Evolutionary conservation across 257 asterid species (phyloP).

Genomic region (Jaltomata sinuosa): DNA sequence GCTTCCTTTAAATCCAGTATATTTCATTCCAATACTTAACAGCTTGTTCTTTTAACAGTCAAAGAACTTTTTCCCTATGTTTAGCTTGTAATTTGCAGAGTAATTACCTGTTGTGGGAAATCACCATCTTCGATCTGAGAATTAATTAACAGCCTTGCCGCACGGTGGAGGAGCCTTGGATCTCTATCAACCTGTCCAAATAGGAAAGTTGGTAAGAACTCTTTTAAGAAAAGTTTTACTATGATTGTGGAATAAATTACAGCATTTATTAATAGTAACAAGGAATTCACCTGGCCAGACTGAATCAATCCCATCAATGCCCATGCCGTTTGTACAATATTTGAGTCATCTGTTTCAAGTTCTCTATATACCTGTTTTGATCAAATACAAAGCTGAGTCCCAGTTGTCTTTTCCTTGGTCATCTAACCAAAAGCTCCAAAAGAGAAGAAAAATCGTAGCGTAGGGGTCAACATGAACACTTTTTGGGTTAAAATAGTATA

Average conservation of each 20-base stretch:
- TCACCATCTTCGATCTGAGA: slow-evolving; percentile 72
- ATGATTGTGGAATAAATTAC: background rate
- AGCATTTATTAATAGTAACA: background rate
- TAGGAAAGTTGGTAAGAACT: background rate
- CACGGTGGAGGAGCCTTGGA: slow-evolving; percentile 56
- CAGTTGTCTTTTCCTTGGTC: too few relatives aligned
- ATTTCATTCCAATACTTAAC: background rate
- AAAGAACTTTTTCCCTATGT: too few relatives aligned
- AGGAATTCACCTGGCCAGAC: slow-evolving; percentile 49
- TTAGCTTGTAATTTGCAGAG: background rate
- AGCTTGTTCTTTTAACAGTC: background rate
- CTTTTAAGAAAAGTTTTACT: background rate
- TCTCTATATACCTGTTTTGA: slow-evolving; percentile 47
- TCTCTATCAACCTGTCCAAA: slow-evolving; percentile 33
- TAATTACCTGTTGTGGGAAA: slow-evolving; percentile 67
- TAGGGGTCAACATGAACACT: too few relatives aligned
- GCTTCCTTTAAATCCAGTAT: background rate
- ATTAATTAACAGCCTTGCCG: slow-evolving; percentile 61
- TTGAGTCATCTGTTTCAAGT: slow-evolving; percentile 44
- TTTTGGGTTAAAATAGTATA: too few relatives aligned
- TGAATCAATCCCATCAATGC: slow-evolving; percentile 67
- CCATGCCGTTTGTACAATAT: slow-evolving; percentile 79
- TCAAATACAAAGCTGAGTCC: background rate
- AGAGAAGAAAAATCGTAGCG: too few relatives aligned
- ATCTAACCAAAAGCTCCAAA: too few relatives aligned